Percentiles rank a stretch among this genome's conserved stretches.
These are phyloP conservation scores for Myriosclerotinia duriaeana DNA, from an alignment of 2,329 filamentous ascomycete species.

Conservation along the genomic window DNA sequence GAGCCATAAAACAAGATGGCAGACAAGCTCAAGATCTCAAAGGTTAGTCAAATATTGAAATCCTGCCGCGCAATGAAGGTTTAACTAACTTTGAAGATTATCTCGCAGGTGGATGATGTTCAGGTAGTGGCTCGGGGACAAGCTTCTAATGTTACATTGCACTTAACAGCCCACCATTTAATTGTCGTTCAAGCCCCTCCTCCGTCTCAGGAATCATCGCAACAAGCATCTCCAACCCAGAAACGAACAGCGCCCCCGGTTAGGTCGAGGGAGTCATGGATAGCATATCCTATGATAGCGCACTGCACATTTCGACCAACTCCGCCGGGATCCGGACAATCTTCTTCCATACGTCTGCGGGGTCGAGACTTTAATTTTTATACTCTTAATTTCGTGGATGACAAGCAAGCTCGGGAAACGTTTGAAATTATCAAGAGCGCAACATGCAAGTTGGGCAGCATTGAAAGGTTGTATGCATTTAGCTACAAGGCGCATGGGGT, in stretches of 20 bases:
- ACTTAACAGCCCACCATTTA: conserved; percentile 62
- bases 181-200: conserved; percentile 44
- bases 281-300: conserved; percentile 89
- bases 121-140: conserved; percentile 59
- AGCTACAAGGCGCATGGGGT: conserved; percentile 71
- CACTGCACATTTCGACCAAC: conserved; percentile 76
- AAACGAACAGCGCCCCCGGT: conserved; percentile 22
- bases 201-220: conserved; percentile 8
- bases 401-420: conserved; percentile 73
- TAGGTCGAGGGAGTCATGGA: conserved; percentile 74
- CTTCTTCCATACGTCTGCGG: conserved; percentile 80
- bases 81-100: not conserved
- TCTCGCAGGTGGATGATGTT: conserved; percentile 58
- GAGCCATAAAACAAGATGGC: conserved; percentile 33
- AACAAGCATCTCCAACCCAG: conserved; percentile 31
- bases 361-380: conserved; percentile 94
- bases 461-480: conserved; percentile 92
- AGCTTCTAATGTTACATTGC: conserved; percentile 56
- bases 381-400: conserved; percentile 80
- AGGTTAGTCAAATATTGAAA: conserved; percentile 39
- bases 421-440: conserved; percentile 82
- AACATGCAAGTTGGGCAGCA: conserved; percentile 76
- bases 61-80: conserved; percentile 7
- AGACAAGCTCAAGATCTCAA: conserved; percentile 49
- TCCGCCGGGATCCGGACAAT: conserved; percentile 65